Evolutionary conservation across 345 rosid genomes (phyloP), one percentile per base, ranked within the genome.

Genomic region (Geranium brycei): DNA sequence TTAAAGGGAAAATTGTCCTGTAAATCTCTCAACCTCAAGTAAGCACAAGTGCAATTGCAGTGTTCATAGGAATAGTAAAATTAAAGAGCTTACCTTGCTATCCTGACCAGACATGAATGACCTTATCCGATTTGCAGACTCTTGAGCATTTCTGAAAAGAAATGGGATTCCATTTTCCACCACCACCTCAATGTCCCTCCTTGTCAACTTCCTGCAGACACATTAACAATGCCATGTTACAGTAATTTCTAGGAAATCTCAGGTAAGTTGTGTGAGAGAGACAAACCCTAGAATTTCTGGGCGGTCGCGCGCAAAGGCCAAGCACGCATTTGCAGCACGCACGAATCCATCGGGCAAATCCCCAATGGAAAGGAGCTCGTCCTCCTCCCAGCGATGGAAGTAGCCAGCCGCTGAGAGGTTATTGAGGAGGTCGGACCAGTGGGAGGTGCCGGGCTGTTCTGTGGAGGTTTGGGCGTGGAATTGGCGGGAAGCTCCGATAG

Each of bases 111-210:
- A 62, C 60, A 86, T n/a, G 64, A 84, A 85, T 66, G 79, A 69
- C 57, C 70, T 74, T 91, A 93, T 74, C 80, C 75, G 85, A 67
- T 77, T 75, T 13, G 72, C 65, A 1, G 97, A 83, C 40, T 80
- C 89, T 15, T 83, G 77, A 10, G 78, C 83, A 30, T 75, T 79
- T 73, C 64, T 80, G 67, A 93, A 93, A 72, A 88, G 69, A 65
- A 75, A 81, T 0, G 97, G 95, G 59, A 66, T 66, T 60, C 79
- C 91, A 68, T 79, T 81, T 61, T 69, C 76, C 38, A 85, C 87
- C 65, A 93, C 69, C 61, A 79, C 79, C 76, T 82, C 82, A 4
- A 90, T 71, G 31, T 90, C 96, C 62, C 79, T 81, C 81, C 79
- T 80, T 23, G 96, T 69, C 35, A 93, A 79, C 81, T 75, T 75